Conservation (phyloP, 805 yeast species). For the Sugiyamaella mastotermitis region DNA sequence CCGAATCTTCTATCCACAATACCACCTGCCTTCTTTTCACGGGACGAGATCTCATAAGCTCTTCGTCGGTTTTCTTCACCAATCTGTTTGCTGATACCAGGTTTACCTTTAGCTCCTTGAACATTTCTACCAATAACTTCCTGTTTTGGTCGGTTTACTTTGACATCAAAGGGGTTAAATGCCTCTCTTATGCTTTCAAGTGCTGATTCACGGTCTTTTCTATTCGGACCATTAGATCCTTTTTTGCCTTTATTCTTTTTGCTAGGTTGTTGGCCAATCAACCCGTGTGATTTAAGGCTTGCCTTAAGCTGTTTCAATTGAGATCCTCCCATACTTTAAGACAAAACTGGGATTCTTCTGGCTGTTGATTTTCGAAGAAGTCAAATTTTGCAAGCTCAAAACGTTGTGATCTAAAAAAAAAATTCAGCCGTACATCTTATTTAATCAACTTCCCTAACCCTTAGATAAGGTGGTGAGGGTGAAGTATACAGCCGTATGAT, state of each 20-base stretch:
- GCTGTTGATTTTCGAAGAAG: too few relatives aligned
- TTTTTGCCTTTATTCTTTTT: conserved; percentile 35
- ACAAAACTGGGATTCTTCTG: too few relatives aligned
- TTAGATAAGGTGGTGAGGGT: too few relatives aligned
- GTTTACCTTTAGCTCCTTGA: conserved; percentile 55
- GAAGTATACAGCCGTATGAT: too few relatives aligned
- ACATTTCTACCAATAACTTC: conserved; percentile 38
- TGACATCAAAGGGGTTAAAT: conserved; percentile 85
- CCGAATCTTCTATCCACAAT: conserved; percentile 87
- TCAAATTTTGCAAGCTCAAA: too few relatives aligned
- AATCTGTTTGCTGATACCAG: conserved; percentile 60
- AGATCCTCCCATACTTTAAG: conserved; percentile 91
- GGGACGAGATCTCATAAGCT: conserved; percentile 57
- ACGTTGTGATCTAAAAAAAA: too few relatives aligned
- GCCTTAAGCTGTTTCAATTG: conserved; percentile 80
- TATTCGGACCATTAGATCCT: conserved; percentile 1
- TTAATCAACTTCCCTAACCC: too few relatives aligned
- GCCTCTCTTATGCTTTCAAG: conserved; percentile 65
- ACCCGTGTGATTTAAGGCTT: conserved; percentile 67
- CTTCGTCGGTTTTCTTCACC: conserved; percentile 55
- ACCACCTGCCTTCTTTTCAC: conserved; percentile 70
- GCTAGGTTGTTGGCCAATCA: conserved; percentile 73
- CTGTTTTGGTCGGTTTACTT: conserved; percentile 58
- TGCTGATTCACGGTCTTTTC: conserved; percentile 55
- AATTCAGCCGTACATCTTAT: too few relatives aligned